Conservation (phyloP, 1,284 basidiomycete species). For the Leccinum variabile region DNA sequence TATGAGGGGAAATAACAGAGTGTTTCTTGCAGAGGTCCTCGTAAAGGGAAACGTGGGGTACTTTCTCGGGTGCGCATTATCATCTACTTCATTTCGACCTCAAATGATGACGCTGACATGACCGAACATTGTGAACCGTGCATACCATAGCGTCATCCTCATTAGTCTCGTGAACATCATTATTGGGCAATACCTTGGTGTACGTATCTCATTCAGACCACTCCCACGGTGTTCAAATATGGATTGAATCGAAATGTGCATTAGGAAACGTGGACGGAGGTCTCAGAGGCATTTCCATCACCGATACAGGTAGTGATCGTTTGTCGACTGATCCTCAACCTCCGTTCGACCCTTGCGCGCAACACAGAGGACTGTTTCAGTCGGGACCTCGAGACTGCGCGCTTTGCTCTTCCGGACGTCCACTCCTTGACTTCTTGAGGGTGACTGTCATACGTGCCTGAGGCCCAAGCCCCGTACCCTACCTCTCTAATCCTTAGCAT, state of each 20-base stretch:
- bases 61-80: slow-evolving; percentile 21
- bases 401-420: neutral
- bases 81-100: neutral
- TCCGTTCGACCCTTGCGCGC: slow-evolving; percentile 3
- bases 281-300: neutral
- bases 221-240: neutral
- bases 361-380: neutral
- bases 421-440: too few relatives aligned
- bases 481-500: too few relatives aligned
- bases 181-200: neutral
- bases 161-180: neutral
- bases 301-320: neutral
- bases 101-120: neutral
- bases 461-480: too few relatives aligned
- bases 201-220: neutral
- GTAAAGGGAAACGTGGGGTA: slow-evolving; percentile 21
- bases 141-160: slow-evolving; percentile 15
- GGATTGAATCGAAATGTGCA: neutral
- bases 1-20: neutral
- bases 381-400: neutral
- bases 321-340: slow-evolving; percentile 10
- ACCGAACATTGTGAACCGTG: neutral
- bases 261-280: neutral
- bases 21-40: slow-evolving; percentile 10
- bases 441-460: too few relatives aligned